Evolutionary conservation across 1,284 basidiomycete genomes (phyloP).

Genomic region (Rhodotorula sp.): DNA sequence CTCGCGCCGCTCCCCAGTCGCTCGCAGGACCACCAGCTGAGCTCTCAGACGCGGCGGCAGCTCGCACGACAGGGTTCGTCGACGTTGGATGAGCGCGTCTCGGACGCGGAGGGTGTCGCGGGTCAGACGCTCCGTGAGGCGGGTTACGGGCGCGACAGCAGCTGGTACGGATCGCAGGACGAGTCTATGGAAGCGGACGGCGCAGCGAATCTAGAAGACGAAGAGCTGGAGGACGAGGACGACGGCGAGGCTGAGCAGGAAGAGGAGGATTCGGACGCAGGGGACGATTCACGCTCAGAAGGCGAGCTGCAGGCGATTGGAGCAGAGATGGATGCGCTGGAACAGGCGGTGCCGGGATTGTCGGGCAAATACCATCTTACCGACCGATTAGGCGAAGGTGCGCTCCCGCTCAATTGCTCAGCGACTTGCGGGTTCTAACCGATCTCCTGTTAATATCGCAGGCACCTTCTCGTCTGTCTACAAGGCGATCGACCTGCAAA

Average conservation of each 20-base stretch:
- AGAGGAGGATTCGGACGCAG: conserved; percentile 45
- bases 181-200: conserved; percentile 13
- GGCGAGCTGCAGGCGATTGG: conserved; percentile 51
- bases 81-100: conserved; percentile 8
- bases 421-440: not conserved
- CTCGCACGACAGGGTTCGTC: conserved; percentile 9
- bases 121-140: not conserved
- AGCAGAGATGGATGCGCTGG: conserved; percentile 62
- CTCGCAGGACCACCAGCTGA: conserved; percentile 2
- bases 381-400: conserved; percentile 83
- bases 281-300: conserved; percentile 60
- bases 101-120: not conserved
- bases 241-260: conserved; percentile 19
- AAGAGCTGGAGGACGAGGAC: conserved; percentile 25
- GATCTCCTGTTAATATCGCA: conserved; percentile 33
- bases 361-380: conserved; percentile 72
- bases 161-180: not conserved
- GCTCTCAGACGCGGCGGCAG: conserved; percentile 8
- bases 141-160: not conserved
- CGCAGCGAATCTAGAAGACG: conserved; percentile 29
- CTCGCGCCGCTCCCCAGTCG: conserved; percentile 6
- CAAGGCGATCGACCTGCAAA: conserved; percentile 82
- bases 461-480: conserved; percentile 99
- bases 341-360: conserved; percentile 61
- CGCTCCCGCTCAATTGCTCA: conserved; percentile 18